Evolutionary conservation across 2,329 filamentous ascomycete species (phyloP), one percentile per base, ranked within the genome.

Genomic region (Xylaria sp.): DNA sequence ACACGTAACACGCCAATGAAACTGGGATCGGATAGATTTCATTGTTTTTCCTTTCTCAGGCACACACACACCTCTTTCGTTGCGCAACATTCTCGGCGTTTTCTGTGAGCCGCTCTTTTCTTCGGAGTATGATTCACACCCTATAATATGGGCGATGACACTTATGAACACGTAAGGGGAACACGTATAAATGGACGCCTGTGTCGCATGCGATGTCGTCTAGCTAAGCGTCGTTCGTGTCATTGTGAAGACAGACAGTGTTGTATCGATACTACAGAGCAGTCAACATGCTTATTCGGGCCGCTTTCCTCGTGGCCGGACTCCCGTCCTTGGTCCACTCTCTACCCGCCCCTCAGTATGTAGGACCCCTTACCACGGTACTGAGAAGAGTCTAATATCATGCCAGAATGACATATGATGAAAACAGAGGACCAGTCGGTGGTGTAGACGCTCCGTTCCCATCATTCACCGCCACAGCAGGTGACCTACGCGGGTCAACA

Each of bases 371-470:
- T 16, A 16, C 16, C 16, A 16, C 16, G 16, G 16, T 16, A 16
- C 11, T 2, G 34, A 37, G 10, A 46, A 37, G 11, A 46, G 16
- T 49, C 62, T 68, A 54, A 69, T 37, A 44, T 18, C 1, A 11
- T 10, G 13, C 5, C 9, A 76, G 74, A 57, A 75, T 78, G 66
- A 72, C 72, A 39, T 76, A 77, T 58, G 77, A 72, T 4, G 76
- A 77, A 57, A 79, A 79, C 59, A 69, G 66, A 1, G 77, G 76
- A 2, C 67, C 74, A 1, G 75, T 79, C 5, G 78, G 69, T 7
- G 78, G 76, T 9, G 69, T 79, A 1, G 66, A 67, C 19, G 69
- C 76, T 2, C 74, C 76, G 0, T 70, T 73, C 6, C 73, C 77
- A 0, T 73, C 72, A 0, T 74, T 75, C 3, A 74, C 75, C 2